phyloP scores from a whole-genome alignment of 805 yeast genomes.

The Kluyveromyces nonfermentans region DNA sequence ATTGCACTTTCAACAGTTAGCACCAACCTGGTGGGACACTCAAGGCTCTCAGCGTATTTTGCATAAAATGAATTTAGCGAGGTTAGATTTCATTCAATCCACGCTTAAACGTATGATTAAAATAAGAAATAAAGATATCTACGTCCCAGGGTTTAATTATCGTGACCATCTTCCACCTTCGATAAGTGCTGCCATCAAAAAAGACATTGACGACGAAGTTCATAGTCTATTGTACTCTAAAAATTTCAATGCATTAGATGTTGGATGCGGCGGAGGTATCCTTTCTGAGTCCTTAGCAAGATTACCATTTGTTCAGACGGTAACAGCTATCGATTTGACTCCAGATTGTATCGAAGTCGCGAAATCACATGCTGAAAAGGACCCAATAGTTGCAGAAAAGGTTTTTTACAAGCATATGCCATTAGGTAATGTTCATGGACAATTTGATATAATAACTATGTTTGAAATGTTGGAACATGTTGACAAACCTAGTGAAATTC shows the following conservation, averaged over 20 bases:
- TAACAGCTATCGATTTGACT: constrained; percentile 80
- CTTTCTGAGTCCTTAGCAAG: constrained; percentile 82
- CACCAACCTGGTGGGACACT: constrained; percentile 98
- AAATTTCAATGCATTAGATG: constrained; percentile 56
- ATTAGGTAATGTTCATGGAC: constrained; percentile 45
- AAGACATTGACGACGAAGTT: constrained; percentile 36
- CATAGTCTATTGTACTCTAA: constrained; percentile 19
- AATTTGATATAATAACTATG: constrained; percentile 74
- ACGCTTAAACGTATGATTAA: constrained; percentile 35
- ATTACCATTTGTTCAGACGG: constrained; percentile 48
- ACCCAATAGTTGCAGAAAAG: constrained; percentile 51
- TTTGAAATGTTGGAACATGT: constrained; percentile 96
- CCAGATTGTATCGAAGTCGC: constrained; percentile 79
- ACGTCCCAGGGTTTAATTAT: constrained; percentile 67
- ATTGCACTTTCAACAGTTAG: constrained; percentile 75
- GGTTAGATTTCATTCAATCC: constrained; percentile 78
- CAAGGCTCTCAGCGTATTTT: constrained; percentile 87
- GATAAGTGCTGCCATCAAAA: constrained; percentile 45
- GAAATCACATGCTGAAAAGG: constrained; percentile 50
- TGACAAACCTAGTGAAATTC: constrained; percentile 65
- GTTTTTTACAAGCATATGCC: constrained; percentile 52
- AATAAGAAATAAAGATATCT: constrained; percentile 34
- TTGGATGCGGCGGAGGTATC: constrained; percentile 99
- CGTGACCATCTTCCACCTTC: constrained; percentile 53
- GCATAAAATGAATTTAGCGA: constrained; percentile 84